Base-by-base conservation (phyloP, 1,139 yeast genomes). In the Scheffersomyces quercinus region DNA sequence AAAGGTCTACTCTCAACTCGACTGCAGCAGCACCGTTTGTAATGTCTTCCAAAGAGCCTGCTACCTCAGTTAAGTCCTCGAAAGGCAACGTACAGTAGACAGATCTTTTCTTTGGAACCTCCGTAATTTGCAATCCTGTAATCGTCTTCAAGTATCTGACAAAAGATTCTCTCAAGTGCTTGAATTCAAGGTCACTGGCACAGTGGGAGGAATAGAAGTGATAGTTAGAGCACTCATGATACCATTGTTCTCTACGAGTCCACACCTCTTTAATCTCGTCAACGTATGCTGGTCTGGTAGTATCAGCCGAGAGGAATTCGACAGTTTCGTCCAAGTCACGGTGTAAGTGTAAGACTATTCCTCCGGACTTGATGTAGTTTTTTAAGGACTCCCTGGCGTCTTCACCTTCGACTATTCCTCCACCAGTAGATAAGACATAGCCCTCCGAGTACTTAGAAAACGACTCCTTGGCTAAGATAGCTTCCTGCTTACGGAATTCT, bases 361-460 rank as follows among this genome's bases (percentile, higher is more conserved):
- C 88, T 20, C 89, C 90, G 12, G 70, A 62, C 37, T 66, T 59
- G 35, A 72, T 66, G 62, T 83, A 86, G 9, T 70, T 59, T 56
- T 82, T 75, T 60, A 93, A 72, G 9, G 79, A 51, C 5, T 71
- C 71, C 55, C 98, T 80, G 7, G 95, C 83, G n/a, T 63, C 77
- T 10, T 76, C 77, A 29, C 79, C 78, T 65, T 93, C 99, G 30
- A 93, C 96, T 50, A 95, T 77, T 6, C 99, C 99, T 35, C 99
- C 99, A 30, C 99, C 99, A 43, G 97, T 88, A 1, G 99, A 88
- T 42, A 90, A 76, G 30, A 93, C 87, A 55, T 82, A 75, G 3
- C 87, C 88, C 3, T 67, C 62, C 4, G 82, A 70, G 54, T 76
- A 70, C 28, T 73, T 64, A 1, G 58, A 52, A 37, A 89, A 58